Evolutionary conservation across 2,329 filamentous ascomycete genomes (phyloP).

Genomic region (Xylaria hypoxylon): DNA sequence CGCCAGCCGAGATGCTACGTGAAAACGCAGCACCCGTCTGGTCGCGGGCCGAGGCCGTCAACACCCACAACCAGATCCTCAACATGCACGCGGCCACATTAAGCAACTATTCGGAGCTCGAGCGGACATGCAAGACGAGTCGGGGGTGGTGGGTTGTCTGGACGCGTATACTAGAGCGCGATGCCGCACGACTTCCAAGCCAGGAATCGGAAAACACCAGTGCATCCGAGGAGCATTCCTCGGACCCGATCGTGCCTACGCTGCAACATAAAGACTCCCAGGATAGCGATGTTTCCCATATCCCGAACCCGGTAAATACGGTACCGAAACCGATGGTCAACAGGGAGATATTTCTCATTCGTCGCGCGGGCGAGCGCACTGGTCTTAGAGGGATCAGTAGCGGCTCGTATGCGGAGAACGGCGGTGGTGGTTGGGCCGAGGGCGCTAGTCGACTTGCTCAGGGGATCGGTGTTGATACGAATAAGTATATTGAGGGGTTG

Average conservation of each 20-base stretch:
- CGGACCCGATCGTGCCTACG: constrained; percentile 1
- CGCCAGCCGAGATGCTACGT: constrained; percentile 51
- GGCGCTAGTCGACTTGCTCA: constrained; percentile 72
- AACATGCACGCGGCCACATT: constrained; percentile 65
- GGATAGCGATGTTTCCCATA: constrained; percentile 28
- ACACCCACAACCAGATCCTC: constrained; percentile 73
- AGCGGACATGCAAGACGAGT: constrained; percentile 73
- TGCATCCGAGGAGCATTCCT: constrained; percentile 7
- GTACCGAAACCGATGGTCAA: constrained; percentile 47
- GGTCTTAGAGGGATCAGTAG: constrained; percentile 49
- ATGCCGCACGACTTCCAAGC: constrained; percentile 9
- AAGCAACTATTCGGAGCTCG: constrained; percentile 59
- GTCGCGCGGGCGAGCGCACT: constrained; percentile 68
- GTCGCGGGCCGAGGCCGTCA: constrained; percentile 72
- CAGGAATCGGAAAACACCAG: constrained; percentile 11
- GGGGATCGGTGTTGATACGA: constrained; percentile 81
- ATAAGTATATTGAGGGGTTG: constrained; percentile 78
- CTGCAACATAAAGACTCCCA: constrained; percentile 33
- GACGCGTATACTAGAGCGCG: constrained; percentile 63
- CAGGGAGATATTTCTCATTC: constrained; percentile 73
- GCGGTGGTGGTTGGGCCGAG: constrained; percentile 60
- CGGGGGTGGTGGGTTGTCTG: constrained; percentile 78
- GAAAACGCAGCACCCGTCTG: constrained; percentile 55
- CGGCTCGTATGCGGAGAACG: constrained; percentile 51
- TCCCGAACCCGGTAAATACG: constrained; percentile 6